Evolutionary conservation across 2,329 filamentous ascomycete genomes (phyloP).

Genomic region (Pseudofabraea citricarpa): DNA sequence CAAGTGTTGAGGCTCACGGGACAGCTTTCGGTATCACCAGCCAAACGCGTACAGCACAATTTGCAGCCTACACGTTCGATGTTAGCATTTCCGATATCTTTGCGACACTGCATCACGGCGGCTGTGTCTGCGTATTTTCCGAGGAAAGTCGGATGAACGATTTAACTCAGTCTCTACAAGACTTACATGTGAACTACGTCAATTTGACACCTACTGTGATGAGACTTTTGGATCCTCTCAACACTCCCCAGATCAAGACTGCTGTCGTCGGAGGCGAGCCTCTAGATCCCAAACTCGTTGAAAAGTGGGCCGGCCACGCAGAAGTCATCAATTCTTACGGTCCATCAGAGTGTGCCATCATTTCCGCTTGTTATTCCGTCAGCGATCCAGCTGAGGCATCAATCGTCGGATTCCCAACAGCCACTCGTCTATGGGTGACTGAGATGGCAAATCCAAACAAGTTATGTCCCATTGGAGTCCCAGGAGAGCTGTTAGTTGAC

Average conservation of each 20-base stretch:
- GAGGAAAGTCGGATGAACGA: conserved; percentile 34
- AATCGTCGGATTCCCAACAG: conserved; percentile 1
- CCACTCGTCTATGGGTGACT: conserved; percentile 30
- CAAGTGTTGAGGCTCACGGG: conserved; percentile 8
- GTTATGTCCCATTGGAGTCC: conserved; percentile 27
- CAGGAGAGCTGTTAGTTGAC: conserved; percentile 34
- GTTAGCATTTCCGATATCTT: conserved; percentile 31
- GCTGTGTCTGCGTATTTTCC: conserved; percentile 34
- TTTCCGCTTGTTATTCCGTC: not conserved
- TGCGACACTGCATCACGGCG: conserved; percentile 29
- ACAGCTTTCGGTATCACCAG: conserved; percentile 2
- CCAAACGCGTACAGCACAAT: conserved; percentile 17
- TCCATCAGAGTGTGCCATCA: conserved; percentile 22
- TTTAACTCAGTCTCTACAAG: conserved; percentile 25
- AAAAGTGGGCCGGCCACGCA: conserved; percentile 30
- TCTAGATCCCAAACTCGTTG: conserved; percentile 33
- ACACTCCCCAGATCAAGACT: conserved; percentile 16
- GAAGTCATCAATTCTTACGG: conserved; percentile 38
- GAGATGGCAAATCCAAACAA: conserved; percentile 32
- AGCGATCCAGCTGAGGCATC: not conserved
- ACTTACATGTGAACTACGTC: conserved; percentile 18
- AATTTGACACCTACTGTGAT: conserved; percentile 26
- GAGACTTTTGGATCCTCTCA: conserved; percentile 17
- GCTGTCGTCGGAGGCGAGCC: conserved; percentile 25
- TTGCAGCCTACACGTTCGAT: conserved; percentile 31